Evolutionary conservation across 768 basidiomycete species (phyloP), one percentile per base, ranked within the genome.

Genomic region (Clitopilus passeckerianus): DNA sequence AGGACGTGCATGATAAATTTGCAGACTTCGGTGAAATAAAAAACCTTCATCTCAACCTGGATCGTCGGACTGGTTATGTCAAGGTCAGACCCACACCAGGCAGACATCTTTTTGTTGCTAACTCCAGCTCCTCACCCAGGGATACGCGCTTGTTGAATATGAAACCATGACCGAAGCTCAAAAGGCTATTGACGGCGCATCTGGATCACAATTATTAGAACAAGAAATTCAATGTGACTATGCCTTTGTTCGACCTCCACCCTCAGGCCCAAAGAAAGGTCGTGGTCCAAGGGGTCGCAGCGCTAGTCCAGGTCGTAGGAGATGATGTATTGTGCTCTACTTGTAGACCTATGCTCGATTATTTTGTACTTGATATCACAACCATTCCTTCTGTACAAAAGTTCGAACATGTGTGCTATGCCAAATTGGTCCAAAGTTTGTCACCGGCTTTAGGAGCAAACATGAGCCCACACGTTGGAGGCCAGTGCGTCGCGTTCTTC

Each of bases 111-210:
- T 53, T 18, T 8, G 61, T 41, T 22, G 34, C 61, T 9, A 34
- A 16, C 59, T 57, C 56, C 59, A 55, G 34, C 55, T 54, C 15
- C 56, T 7, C 41, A 35, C 37, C n/a, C 67, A 98, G 96, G 97
- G 97, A 44, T 99, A 99, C 76, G 96, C 95, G 4, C 77, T 99
- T 57, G 93, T 99, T 55, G 97, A 99, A 74, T 99, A 98, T 71
- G 94, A 95, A 68, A 95, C 93, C 5, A 90, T 92, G 85, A 80
- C 87, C 10, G 95, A 98, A 61, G 97, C 97, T 1, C 93, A 97
- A 66, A 85, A 86, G 24, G 97, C 97, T 16, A 96, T 99, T 62
- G 90, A 94, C 59, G 89, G 88, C 52, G 94, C 95, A 23, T 86
- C 89, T 22, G 92, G 93, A 2, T 87, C 91, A 4, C 77, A 83